A percentile compares a stretch with the other conserved stretches of the same genome.
Evolutionary conservation across 805 yeast genomes (phyloP).

Genomic region (Yueomyces sp.): DNA sequence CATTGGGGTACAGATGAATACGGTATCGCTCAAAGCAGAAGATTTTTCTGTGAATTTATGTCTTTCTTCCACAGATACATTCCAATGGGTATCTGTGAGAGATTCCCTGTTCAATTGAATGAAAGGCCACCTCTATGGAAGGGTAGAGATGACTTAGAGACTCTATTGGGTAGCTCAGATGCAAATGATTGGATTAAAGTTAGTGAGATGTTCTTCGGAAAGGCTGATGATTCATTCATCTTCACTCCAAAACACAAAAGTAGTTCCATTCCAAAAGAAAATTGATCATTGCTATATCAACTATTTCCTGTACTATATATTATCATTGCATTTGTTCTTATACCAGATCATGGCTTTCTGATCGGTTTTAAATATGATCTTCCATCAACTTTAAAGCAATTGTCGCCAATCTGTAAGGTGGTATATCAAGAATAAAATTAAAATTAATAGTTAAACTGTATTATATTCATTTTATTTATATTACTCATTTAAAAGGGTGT

Average conservation of each 20-base stretch:
- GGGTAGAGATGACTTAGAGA: conserved; percentile 88
- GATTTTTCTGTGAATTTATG: conserved; percentile 87
- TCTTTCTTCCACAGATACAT: conserved; percentile 90
- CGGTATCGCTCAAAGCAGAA: conserved; percentile 77
- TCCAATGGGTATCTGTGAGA: conserved; percentile 86
- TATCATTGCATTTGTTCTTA: too few species aligned
- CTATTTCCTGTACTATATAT: too few species aligned
- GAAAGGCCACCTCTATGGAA: conserved; percentile 90
- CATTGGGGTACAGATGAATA: conserved; percentile 98
- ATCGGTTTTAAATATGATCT: too few species aligned
- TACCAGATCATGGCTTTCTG: too few species aligned
- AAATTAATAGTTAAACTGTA: too few species aligned
- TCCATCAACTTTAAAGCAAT: too few species aligned
- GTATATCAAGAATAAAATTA: too few species aligned
- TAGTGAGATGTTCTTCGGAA: conserved; percentile 90
- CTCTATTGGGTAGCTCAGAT: conserved; percentile 72
- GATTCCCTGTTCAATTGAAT: conserved; percentile 76
- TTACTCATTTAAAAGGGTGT: too few species aligned
- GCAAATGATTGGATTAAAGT: conserved; percentile 92
- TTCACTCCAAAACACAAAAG: conserved; percentile 94
- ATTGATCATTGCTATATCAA: not conserved
- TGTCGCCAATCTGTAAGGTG: too few species aligned
- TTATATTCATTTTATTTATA: too few species aligned
- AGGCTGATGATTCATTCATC: conserved; percentile 57
- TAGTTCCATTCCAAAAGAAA: conserved; percentile 24